These are phyloP conservation scores for Microbotryomycetes sp. DNA, from an alignment of 1,284 basidiomycete genomes.

Conservation along the genomic window DNA sequence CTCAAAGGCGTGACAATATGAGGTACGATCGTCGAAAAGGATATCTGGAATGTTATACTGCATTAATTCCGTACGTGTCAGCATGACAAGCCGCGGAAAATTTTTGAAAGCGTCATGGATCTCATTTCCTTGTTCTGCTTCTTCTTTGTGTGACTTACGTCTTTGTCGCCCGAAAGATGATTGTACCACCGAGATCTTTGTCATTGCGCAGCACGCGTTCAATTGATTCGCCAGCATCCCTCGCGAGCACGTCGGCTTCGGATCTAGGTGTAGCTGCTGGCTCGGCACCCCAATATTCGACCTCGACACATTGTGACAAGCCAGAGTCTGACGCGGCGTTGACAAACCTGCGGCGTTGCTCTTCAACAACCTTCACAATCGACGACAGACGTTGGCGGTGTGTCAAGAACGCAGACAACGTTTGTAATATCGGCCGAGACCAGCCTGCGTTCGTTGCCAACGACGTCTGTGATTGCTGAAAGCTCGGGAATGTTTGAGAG, in stretches of 20 bases:
- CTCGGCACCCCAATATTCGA: neutral
- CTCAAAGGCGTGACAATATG: neutral
- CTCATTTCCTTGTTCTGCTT: too few relatives aligned
- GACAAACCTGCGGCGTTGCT: neutral
- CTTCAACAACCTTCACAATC: neutral
- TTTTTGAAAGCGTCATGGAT: too few relatives aligned
- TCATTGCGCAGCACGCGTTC: neutral
- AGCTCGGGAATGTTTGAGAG: neutral
- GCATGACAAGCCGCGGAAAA: neutral
- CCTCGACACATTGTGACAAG: neutral
- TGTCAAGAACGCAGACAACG: conserved; percentile 11
- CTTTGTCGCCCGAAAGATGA: conserved; percentile 1
- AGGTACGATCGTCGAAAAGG: conserved; percentile 13
- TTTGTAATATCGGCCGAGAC: conserved; percentile 5
- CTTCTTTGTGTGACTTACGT: conserved; percentile 7
- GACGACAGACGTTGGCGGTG: conserved; percentile 4
- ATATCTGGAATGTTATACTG: conserved; percentile 19
- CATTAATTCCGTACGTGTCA: neutral
- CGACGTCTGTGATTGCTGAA: neutral
- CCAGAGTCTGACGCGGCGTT: neutral
- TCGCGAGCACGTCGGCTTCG: neutral
- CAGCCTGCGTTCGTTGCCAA: neutral
- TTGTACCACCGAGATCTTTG: conserved; percentile 16
- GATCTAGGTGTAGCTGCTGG: neutral
- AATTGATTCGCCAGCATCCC: neutral